Base-by-base conservation (phyloP, 169 alveolate genomes). In the Blepharisma undulans region DNA sequence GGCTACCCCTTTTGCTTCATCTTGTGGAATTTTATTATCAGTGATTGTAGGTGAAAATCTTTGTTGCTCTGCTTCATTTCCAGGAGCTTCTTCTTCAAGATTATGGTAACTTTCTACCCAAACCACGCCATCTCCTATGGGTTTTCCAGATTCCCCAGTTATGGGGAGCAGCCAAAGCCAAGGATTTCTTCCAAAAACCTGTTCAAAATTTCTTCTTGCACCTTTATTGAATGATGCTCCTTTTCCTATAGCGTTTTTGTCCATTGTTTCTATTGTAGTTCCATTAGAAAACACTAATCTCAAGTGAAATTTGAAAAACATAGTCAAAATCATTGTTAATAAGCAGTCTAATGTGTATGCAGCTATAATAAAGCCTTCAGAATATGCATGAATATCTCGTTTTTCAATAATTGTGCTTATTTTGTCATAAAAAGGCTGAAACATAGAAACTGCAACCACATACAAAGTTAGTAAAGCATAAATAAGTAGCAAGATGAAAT, bases 41-140 rank as follows among this genome's bases (percentile, higher is more conserved):
- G 7, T 48, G 14, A 48, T 12, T 5, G 66, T 48, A 48, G 66
- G 66, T 0, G 66, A 48, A 48, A 48, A 48, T 48, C 66, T 48
- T 48, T 48, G 66, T 5, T 48, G 66, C 48, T 82, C 89, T 18
- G 36, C 89, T 59, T 82, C 89, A 10, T 82, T 82, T 32, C 78
- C 77, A 32, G 89, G 89, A 8, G n/a, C 89, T 82, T 82, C 89
- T 82, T 82, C 91, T 25, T 86, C 84, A 21, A 21, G n/a, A 5
- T 86, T 36, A 1, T 61, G 1, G 12, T 72, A 25, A 3, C 29
- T 25, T 86, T 86, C 34, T 0, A 19, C 34, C 98, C 98, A 97
- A 33, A 87, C 88, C 32, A 97, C 94, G n/a, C 98, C 98, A 94
- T 97, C 98, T 32, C 98, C 98, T n/a, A 84, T 90, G 1, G 98